Base-by-base conservation (phyloP, 306 rosid species). In the Canavalia ensiformis region DNA sequence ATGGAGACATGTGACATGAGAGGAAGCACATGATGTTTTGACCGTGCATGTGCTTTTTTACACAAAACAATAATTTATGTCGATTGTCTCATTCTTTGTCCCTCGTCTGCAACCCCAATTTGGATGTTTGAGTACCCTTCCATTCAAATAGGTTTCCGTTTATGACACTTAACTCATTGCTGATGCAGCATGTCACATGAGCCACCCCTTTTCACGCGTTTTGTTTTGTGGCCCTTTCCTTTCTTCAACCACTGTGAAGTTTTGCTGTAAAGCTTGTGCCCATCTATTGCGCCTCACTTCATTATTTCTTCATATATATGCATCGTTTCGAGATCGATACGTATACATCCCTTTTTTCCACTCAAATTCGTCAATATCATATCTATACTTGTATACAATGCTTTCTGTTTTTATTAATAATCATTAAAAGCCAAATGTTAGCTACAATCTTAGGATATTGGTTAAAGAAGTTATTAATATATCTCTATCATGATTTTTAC, bases 21-120 rank as follows among this genome's bases (percentile, higher is more conserved):
- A 59, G 72, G 39, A 5, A 73, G 82, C 82, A 84, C 84, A 84
- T 77, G 79, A 73, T 81, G 78, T 57, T 74, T 77, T 81, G 72
- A 77, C 73, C 55, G 4, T 76, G 83, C 87, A 83, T 84, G 87
- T 87, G 85, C 76, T 76, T 31, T 72, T 49, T 33, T 41, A 64
- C 64, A 25, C 76, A 83, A 18, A 18, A 10, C 31, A 72, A 51
- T 59, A 81, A 59, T 13, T 60, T 45, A 5, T 68, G 69, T 77
- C 25, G 6, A 33, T 77, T 81, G 85, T 78, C 83, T 60, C 72
- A 75, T 59, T 65, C 47, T 7, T 76, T 46, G 71, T 62, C 46
- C 77, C 29, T 76, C 5, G 75, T 51, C 39, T 49, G 0, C 57
- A 68, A 44, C 37, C 79, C 69, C 50, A 28, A 80, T 42, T 50